phyloP scores from a whole-genome alignment of 768 basidiomycete species.

The Rhizopogon roseolus region DNA sequence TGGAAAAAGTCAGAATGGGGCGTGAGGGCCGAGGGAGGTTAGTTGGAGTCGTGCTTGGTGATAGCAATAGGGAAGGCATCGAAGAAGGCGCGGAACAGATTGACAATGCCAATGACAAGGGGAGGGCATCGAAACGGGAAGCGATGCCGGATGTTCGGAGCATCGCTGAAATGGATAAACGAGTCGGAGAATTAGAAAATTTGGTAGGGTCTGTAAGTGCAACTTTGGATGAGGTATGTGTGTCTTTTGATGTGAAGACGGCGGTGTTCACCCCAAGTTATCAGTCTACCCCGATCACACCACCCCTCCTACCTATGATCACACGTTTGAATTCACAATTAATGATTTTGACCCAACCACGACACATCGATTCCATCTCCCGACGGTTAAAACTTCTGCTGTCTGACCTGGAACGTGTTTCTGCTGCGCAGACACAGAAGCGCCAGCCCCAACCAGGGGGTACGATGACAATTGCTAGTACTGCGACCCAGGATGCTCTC shows the following conservation, averaged over 20 bases:
- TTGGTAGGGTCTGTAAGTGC: conserved; percentile 78
- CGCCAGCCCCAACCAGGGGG: conserved; percentile 14
- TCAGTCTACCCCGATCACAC: conserved; percentile 67
- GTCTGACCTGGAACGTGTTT: conserved; percentile 85
- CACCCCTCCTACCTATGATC: conserved; percentile 79
- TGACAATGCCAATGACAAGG: conserved; percentile 7
- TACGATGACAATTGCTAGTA: conserved; percentile 5
- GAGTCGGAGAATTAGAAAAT: conserved; percentile 80
- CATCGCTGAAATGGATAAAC: conserved; percentile 73
- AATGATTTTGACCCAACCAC: conserved; percentile 86
- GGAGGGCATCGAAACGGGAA: conserved; percentile 4
- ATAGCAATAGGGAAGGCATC: conserved; percentile 7
- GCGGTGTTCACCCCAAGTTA: not conserved
- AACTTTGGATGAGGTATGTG: conserved; percentile 75
- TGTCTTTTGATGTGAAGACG: not conserved
- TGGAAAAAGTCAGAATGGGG: conserved; percentile 62
- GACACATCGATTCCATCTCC: conserved; percentile 93
- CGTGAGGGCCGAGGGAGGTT: conserved; percentile 63
- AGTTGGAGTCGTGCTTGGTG: conserved; percentile 50
- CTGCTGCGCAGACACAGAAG: conserved; percentile 31
- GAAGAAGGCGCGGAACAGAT: conserved; percentile 1
- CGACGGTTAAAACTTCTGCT: conserved; percentile 88
- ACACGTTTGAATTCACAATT: conserved; percentile 82
- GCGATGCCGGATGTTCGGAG: conserved; percentile 38
- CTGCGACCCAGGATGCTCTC: conserved; percentile 49